A percentile compares a stretch with the other conserved stretches of the same genome.
Evolutionary conservation across 192 early-diverging fungal species (phyloP).

Genomic region (Coemansia brasiliensis): DNA sequence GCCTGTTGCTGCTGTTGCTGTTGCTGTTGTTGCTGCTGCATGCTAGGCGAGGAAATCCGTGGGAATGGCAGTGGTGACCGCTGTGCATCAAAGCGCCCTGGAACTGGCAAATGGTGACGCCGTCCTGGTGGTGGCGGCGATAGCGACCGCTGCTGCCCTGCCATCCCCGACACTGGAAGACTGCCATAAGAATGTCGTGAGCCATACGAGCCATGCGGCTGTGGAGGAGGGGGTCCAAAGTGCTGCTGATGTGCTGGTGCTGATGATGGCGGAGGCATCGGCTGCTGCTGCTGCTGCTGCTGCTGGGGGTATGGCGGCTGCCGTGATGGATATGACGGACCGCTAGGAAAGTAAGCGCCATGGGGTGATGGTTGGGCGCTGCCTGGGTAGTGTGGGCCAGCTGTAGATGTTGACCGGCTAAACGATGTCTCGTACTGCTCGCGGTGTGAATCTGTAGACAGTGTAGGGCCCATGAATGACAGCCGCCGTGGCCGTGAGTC

Average conservation of each 20-base stretch:
- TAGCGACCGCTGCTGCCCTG: constrained; percentile 30
- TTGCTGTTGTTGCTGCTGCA: constrained; percentile 17
- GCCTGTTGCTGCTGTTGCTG: constrained; percentile 11
- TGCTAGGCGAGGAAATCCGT: constrained; percentile 48
- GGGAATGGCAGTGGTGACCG: constrained; percentile 50
- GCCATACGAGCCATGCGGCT: constrained; percentile 13
- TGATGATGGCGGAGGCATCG: constrained; percentile 23
- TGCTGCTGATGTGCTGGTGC: constrained; percentile 44
- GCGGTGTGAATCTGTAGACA: constrained; percentile 19
- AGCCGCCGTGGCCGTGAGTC: constrained; percentile 36
- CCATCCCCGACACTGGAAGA: not conserved
- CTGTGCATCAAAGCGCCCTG: constrained; percentile 24
- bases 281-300: constrained; percentile 13
- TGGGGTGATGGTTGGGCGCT: constrained; percentile 36
- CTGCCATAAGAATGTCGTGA: constrained; percentile 17
- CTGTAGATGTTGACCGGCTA: constrained; percentile 41
- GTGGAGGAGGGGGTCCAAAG: constrained; percentile 12
- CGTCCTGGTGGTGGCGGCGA: constrained; percentile 33
- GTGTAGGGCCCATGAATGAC: constrained; percentile 35
- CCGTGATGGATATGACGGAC: constrained; percentile 8
- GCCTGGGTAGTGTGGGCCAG: constrained; percentile 15
- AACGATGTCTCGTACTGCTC: constrained; percentile 53
- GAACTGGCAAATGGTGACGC: constrained; percentile 23
- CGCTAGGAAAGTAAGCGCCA: constrained; percentile 18
- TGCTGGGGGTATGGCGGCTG: constrained; percentile 13